Evolutionary conservation across 352 stramenopile genomes (phyloP), one percentile per base, ranked within the genome.

Genomic region (Lagenidium sp.): DNA sequence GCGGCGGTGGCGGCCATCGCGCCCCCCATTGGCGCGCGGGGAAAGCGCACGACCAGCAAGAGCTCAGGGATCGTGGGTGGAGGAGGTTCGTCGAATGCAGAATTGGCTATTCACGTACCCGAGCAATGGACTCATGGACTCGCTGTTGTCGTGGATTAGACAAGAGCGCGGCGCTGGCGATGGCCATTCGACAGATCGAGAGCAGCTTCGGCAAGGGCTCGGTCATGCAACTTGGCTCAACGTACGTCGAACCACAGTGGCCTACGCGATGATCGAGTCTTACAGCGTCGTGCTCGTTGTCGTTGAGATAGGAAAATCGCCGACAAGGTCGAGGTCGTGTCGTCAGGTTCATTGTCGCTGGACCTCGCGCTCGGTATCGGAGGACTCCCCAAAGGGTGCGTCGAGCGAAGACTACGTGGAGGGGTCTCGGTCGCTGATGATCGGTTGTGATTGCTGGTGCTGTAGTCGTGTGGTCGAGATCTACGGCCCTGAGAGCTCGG

Each of bases 401-500:
- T 53, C n/a, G n/a, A n/a, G n/a, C n/a, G n/a, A 15, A 1, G 12
- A 18, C 15, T 24, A 36, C 32, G 24, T 6, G 26, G 5, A 21
- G 10, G 11, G 8, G 34, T 6, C 11, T 53, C 16, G 6, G 8
- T 32, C 39, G 1, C 13, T 44, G 36, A 6, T 23, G n/a, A 4
- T 8, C 20, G 43, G 5, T 36, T 19, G 29, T 21, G 12, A 40
- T 19, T 36, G 25, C 2, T 28, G 31, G 41, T 46, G 6, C 34
- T 45, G 2, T 50, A 92, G 95, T 13, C 87, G 96, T 18, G 87
- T 99, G 1, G 84, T 99, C 20, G 97, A 99, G 72, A 98, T 99
- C 59, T 99, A 99, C 57, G 96, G 97, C 5, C 96, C 95, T 0
- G 96, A 99, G 79, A 97, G 82, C 48, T 97, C 82, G 3, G 97